Evolutionary conservation across 345 rosid genomes (phyloP).

Genomic region (Salix arbutifolia): DNA sequence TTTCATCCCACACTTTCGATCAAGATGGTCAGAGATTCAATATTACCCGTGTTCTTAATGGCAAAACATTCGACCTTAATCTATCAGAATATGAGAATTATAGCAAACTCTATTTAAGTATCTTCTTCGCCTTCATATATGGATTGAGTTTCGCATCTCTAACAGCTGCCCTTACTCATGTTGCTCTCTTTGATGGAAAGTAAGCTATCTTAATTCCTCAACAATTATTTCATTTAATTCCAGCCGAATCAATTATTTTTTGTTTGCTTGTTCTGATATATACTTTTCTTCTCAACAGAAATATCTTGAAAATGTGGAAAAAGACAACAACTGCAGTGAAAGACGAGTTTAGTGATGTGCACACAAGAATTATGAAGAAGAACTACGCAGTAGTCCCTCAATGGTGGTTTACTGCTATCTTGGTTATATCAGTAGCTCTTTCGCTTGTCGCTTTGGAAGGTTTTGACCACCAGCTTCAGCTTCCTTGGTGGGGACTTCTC

Average conservation of each 20-base stretch:
- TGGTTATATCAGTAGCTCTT: constrained; percentile 37
- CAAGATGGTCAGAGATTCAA: constrained; percentile 41
- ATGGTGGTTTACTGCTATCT: constrained; percentile 65
- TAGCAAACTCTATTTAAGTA: constrained; percentile 68
- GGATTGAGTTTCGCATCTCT: constrained; percentile 65
- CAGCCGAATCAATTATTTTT: too few species aligned
- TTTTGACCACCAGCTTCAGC: constrained; percentile 65
- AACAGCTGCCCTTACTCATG: constrained; percentile 58
- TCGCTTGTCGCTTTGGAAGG: constrained; percentile 69
- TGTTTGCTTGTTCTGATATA: too few species aligned
- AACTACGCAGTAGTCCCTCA: constrained; percentile 74
- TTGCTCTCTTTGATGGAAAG: constrained; percentile 62
- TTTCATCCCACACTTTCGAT: constrained; percentile 49
- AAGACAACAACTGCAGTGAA: constrained; percentile 41
- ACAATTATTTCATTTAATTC: too few species aligned
- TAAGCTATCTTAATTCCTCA: too few species aligned
- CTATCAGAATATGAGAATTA: constrained; percentile 37
- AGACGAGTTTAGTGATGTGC: constrained; percentile 53
- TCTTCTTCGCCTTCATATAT: constrained; percentile 52
- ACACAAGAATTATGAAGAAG: constrained; percentile 74
- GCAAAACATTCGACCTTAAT: constrained; percentile 40
- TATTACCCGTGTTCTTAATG: constrained; percentile 48
- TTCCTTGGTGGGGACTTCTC: constrained; percentile 89
- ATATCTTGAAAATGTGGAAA: constrained; percentile 64
- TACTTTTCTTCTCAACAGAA: background rate